These are phyloP conservation scores for Rickenella mellea DNA, from an alignment of 768 basidiomycete genomes.

Conservation along the genomic window DNA sequence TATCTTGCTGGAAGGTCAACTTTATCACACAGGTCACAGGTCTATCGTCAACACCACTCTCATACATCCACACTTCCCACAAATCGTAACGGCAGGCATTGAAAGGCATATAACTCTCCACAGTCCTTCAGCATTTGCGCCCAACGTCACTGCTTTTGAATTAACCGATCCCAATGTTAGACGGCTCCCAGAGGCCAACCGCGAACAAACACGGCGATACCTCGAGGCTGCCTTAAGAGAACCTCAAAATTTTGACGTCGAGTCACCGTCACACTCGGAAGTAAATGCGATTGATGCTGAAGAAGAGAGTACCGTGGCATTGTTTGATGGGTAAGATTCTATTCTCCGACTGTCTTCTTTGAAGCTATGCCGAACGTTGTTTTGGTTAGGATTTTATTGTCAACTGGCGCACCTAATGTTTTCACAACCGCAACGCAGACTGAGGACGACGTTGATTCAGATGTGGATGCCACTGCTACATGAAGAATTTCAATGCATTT, in stretches of 20 bases:
- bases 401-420: neutral
- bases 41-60: constrained; percentile 71
- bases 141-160: constrained; percentile 33
- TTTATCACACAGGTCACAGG: constrained; percentile 41
- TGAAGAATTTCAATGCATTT: too few species aligned
- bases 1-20: neutral
- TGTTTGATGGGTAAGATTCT: constrained; percentile 68
- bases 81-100: constrained; percentile 63
- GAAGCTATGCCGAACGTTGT: neutral
- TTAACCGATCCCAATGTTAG: constrained; percentile 42
- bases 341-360: neutral
- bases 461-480: too few species aligned
- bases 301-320: constrained; percentile 45
- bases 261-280: constrained; percentile 14
- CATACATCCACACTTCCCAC: constrained; percentile 62
- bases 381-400: neutral
- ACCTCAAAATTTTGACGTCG: constrained; percentile 9
- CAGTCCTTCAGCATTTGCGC: constrained; percentile 48
- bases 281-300: constrained; percentile 19
- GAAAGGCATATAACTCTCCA: constrained; percentile 65
- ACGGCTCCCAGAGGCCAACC: constrained; percentile 23
- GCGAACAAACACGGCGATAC: constrained; percentile 26
- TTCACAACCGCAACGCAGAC: neutral
- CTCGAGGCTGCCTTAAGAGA: constrained; percentile 24
- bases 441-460: neutral